A percentile compares a stretch with the other conserved stretches of the same genome.
phyloP scores from a whole-genome alignment of 352 stramenopile genomes.

The Phytopythium litorale region DNA sequence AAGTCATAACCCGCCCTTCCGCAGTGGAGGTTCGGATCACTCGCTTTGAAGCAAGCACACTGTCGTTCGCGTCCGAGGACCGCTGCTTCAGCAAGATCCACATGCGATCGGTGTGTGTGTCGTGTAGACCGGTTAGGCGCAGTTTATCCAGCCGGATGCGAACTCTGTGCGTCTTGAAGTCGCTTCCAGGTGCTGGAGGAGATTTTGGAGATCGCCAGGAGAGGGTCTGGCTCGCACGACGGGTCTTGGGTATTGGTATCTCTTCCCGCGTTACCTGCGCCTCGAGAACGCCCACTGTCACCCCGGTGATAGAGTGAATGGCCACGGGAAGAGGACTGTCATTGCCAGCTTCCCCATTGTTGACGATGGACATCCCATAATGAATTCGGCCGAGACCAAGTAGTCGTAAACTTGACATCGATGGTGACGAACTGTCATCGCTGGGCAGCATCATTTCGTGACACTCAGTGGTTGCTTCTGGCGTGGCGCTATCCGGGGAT shows the following conservation, averaged over 20 bases:
- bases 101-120: background rate
- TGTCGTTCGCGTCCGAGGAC: background rate
- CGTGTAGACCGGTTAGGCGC: background rate
- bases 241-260: background rate
- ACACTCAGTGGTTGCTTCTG: background rate
- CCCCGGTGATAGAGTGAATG: constrained; percentile 27
- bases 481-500: background rate
- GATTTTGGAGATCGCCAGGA: background rate
- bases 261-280: background rate
- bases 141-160: background rate
- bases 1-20: background rate
- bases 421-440: background rate
- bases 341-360: background rate
- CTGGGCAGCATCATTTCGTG: background rate
- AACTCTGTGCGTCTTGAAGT: background rate
- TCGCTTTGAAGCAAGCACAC: background rate
- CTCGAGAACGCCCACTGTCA: constrained; percentile 23
- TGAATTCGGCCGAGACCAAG: constrained; percentile 28
- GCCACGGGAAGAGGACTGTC: constrained; percentile 17
- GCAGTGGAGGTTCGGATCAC: background rate
- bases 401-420: constrained; percentile 17
- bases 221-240: background rate
- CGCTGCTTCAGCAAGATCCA: background rate
- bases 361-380: too few relatives aligned
- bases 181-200: background rate